Percentiles rank a stretch among this genome's conserved stretches.
Evolutionary conservation across 352 stramenopile genomes (phyloP).

Genomic region (Phytophthora europaea): DNA sequence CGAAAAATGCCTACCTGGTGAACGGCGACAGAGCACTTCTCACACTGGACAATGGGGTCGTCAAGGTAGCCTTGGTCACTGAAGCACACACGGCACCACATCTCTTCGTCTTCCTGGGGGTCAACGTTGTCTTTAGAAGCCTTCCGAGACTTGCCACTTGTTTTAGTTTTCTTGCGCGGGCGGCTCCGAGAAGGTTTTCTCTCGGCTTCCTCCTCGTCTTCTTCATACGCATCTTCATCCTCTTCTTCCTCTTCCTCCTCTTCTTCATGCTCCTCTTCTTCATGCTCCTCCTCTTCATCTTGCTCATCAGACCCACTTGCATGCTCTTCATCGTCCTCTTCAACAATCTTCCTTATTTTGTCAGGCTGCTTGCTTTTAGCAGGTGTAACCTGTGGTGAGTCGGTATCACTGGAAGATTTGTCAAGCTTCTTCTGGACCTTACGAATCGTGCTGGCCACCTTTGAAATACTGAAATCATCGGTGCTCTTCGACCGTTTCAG

Average conservation of each 20-base stretch:
- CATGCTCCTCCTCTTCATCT: constrained; percentile 18
- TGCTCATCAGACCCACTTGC: constrained; percentile 52
- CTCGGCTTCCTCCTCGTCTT: constrained; percentile 50
- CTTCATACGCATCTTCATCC: constrained; percentile 52
- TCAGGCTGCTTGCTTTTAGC: constrained; percentile 21
- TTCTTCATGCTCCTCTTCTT: constrained; percentile 32
- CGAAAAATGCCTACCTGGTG: constrained; percentile 67
- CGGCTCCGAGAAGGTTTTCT: constrained; percentile 44
- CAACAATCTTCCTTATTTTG: constrained; percentile 13
- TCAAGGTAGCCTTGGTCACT: constrained; percentile 89
- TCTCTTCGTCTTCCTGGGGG: constrained; percentile 81
- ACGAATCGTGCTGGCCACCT: constrained; percentile 47
- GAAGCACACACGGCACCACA: constrained; percentile 92
- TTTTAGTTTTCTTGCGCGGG: constrained; percentile 47
- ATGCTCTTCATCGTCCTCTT: constrained; percentile 54
- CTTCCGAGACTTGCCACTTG: constrained; percentile 29
- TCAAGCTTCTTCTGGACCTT: constrained; percentile 60
- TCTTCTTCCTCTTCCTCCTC: constrained; percentile 64
- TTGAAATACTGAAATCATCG: constrained; percentile 47
- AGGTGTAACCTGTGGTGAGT: constrained; percentile 24
- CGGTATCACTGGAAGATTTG: constrained; percentile 17
- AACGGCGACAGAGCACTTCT: constrained; percentile 85
- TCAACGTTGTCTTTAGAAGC: constrained; percentile 45
- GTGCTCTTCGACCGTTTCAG: constrained; percentile 37
- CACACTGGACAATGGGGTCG: constrained; percentile 90